Evolutionary conservation across 805 yeast species (phyloP), one percentile per base, ranked within the genome.

Genomic region (Saccharomycopsis javanensis): DNA sequence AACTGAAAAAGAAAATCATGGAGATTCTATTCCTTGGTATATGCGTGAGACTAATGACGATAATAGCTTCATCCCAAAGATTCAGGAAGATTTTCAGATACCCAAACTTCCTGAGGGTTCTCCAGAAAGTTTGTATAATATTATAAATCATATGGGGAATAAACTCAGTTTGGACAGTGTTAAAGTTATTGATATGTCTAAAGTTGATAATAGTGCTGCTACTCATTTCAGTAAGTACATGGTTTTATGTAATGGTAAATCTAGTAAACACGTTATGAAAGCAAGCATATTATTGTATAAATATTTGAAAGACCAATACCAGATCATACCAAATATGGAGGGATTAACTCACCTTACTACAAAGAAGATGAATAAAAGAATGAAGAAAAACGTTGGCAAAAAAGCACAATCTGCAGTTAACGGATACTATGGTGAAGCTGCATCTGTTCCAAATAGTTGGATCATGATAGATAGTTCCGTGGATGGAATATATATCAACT

Each of bases 231-330:
- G 77, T 8, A 74, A 77, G 56, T 75, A 79, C 57, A 78, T 83
- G 76, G 71, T 92, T 4, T 71, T 92, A 0, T 79, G 84, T 18
- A 80, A 94, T 0, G 96, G 96, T 3, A 85, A 83, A 67, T 81
- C 91, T 31, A 79, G 81, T 38, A 83, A 79, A 60, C 98, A 91
- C 70, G 71, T 89, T 23, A 82, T 78, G 62, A 84, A 82, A 60
- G 89, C 95, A 1, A 80, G 86, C 1, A 71, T 72, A 15, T 83
- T 81, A 62, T 70, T 90, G 38, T 73, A 79, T 53, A 74, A 74
- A 28, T 75, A 74, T 66, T 66, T 89, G 46, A 91, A 91, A 66
- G 78, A 77, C 38, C 71, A 73, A 6, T 72, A 69, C 56, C 68
- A 71, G 8, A 66, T 68, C 1, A 61, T 77, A 0, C 85, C 94